Evolutionary conservation across 192 early-diverging fungal species (phyloP).

Genomic region (Glomus cerebriforme): DNA sequence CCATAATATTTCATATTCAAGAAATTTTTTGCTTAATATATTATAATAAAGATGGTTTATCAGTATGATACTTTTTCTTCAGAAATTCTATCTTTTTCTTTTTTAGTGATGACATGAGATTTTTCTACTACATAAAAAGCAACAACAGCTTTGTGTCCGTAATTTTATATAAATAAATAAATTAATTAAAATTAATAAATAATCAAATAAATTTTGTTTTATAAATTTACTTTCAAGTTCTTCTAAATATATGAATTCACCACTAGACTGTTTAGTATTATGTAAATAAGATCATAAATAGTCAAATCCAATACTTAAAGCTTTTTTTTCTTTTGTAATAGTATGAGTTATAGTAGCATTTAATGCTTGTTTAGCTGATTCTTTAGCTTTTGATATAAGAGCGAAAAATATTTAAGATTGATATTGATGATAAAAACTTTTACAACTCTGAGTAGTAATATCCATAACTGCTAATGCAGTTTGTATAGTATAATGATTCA

Average conservation of each 20-base stretch:
- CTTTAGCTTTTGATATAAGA: no score
- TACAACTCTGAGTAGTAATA: background rate
- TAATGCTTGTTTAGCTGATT: no score
- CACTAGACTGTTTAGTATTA: background rate
- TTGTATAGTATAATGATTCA: background rate
- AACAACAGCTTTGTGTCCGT: background rate
- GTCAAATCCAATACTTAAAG: background rate
- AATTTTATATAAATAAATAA: no score
- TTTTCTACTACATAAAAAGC: background rate
- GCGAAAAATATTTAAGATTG: background rate
- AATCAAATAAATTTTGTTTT: no score
- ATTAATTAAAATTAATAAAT: no score
- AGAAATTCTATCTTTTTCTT: background rate
- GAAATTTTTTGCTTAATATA: no score
- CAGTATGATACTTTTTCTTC: background rate
- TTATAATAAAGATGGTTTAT: no score
- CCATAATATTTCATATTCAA: no score
- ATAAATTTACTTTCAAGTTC: background rate
- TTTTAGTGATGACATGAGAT: background rate
- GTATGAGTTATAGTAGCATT: no score
- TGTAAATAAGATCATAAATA: background rate
- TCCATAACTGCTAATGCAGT: background rate
- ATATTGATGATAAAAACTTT: background rate
- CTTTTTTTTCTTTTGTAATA: background rate
- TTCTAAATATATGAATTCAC: background rate